Base-by-base conservation (phyloP, 2,329 filamentous ascomycete genomes). In the Hyphodiscus sp. region DNA sequence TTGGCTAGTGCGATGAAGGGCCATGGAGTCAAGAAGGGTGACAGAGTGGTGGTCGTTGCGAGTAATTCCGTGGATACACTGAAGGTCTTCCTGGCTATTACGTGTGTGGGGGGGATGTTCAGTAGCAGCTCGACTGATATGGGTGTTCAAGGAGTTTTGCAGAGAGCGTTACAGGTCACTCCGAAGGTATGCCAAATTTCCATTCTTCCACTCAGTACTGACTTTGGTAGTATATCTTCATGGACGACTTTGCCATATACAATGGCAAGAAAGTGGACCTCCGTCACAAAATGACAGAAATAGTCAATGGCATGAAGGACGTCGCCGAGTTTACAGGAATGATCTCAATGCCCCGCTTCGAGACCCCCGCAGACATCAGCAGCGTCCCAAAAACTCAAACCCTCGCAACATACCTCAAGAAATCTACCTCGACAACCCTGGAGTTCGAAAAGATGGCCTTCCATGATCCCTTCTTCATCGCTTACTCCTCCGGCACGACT, bases 111-210 rank as follows among this genome's bases (percentile, higher is more conserved):
- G 0, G 89, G 77, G 0, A 68, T 95, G 1, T 94, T 94, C 67
- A 87, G 82, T 60, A 87, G 81, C 47, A 85, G 81, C 50, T 88
- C 84, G 8, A 92, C 89, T 0, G 89, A 95, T 69, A 94, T 94
- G 85, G 89, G 89, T 0, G 83, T 85, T 15, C 83, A 85, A 58
- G 89, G 89, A 0, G 79, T 95, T 18, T 63, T 95, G 61, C 87
- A 94, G 69, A 75, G 89, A 33, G 75, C 88, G 23, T 71, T 83
- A 47, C 89, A 94, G 73, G 83, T 94, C 55, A 77, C 84, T 60
- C 89, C 90, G 3, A 85, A 81, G 73, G 77, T 79, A 58, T 50
- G 71, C 30, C 33, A 2, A 18, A 11, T 9, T 41, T 8, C 20
- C 6, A 16, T 41, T 2, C 30, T 5, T 29, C 42, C 15, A 6